A percentile compares a stretch with the other conserved stretches of the same genome.
Conservation (phyloP, 371 early-diverging fungal genomes). For the Nosema muscidifuracis region DNA sequence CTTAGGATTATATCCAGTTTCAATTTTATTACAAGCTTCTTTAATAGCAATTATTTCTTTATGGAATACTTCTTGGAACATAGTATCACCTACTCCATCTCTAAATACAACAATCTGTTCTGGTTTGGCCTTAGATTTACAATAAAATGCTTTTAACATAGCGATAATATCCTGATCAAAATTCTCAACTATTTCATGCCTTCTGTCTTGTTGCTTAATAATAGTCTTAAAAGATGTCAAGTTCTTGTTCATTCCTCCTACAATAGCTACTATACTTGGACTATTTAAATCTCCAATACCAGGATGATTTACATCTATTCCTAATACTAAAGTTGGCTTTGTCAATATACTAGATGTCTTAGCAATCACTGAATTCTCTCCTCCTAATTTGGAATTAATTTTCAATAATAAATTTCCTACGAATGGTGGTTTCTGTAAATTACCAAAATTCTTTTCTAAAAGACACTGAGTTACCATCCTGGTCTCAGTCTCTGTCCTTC, state of each 20-base stretch:
- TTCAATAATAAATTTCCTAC: slow-evolving; percentile 73
- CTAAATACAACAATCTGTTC: slow-evolving; percentile 80
- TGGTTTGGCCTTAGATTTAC: slow-evolving; percentile 64
- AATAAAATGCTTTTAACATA: slow-evolving; percentile 30
- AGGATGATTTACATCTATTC: slow-evolving; percentile 79
- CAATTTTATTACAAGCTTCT: slow-evolving; percentile 68
- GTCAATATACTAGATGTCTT: slow-evolving; percentile 59
- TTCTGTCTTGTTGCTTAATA: slow-evolving; percentile 70
- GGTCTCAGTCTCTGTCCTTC: slow-evolving; percentile 73
- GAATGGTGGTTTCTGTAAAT: slow-evolving; percentile 67
- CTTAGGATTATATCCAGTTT: slow-evolving; percentile 69
- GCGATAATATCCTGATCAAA: slow-evolving; percentile 56
- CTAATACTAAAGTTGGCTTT: slow-evolving; percentile 74
- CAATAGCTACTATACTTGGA: slow-evolving; percentile 79
- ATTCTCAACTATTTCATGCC: slow-evolving; percentile 77
- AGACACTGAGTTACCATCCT: slow-evolving; percentile 84
- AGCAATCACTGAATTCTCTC: slow-evolving; percentile 65
- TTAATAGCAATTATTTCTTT: slow-evolving; percentile 72
- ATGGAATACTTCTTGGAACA: slow-evolving; percentile 71
- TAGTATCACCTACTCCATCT: slow-evolving; percentile 80
- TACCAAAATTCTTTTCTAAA: slow-evolving; percentile 68
- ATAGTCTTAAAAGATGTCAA: slow-evolving; percentile 66
- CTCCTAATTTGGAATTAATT: slow-evolving; percentile 78
- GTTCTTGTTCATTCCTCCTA: slow-evolving; percentile 75
- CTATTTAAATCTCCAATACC: slow-evolving; percentile 61